Conservation (phyloP, 2,329 filamentous ascomycete genomes). For the Dothideomycetes sp. region DNA sequence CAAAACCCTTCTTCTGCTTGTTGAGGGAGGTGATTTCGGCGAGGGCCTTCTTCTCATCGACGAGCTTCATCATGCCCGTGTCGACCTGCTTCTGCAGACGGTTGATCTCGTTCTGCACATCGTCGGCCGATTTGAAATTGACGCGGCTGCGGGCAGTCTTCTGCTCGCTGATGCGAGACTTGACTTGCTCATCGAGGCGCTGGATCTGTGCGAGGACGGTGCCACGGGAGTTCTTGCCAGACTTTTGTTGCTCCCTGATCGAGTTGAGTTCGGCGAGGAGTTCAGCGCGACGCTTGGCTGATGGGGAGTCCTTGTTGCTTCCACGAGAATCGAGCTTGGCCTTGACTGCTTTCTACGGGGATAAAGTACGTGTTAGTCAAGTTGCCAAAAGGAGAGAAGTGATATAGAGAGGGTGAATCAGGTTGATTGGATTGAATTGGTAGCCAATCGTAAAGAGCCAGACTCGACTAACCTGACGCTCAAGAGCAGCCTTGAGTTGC, state of each 20-base stretch:
- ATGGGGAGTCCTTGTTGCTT: constrained; percentile 70
- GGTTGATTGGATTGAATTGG: no score
- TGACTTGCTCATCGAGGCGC: constrained; percentile 79
- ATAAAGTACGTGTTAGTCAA: neutral
- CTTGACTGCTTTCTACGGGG: constrained; percentile 67
- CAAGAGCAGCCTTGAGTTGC: constrained; percentile 67
- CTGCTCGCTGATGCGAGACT: constrained; percentile 73
- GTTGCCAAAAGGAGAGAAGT: no score
- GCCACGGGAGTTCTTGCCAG: constrained; percentile 71
- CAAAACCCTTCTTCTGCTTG: constrained; percentile 87
- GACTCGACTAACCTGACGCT: constrained; percentile 59
- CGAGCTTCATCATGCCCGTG: constrained; percentile 81
- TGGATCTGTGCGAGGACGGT: constrained; percentile 83
- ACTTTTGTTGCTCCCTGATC: constrained; percentile 79
- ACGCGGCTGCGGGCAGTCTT: constrained; percentile 75
- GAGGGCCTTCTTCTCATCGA: constrained; percentile 93
- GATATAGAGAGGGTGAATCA: no score
- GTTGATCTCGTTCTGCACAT: constrained; percentile 74
- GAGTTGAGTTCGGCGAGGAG: constrained; percentile 70
- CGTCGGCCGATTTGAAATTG: constrained; percentile 76
- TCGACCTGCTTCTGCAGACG: constrained; percentile 77
- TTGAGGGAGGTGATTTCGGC: constrained; percentile 70
- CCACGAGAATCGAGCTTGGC: constrained; percentile 80
- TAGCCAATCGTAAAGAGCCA: no score
- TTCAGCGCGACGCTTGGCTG: constrained; percentile 74